Evolutionary conservation across 768 basidiomycete genomes (phyloP), one percentile per base, ranked within the genome.

Genomic region (Trichaptum fuscoviolaceum): DNA sequence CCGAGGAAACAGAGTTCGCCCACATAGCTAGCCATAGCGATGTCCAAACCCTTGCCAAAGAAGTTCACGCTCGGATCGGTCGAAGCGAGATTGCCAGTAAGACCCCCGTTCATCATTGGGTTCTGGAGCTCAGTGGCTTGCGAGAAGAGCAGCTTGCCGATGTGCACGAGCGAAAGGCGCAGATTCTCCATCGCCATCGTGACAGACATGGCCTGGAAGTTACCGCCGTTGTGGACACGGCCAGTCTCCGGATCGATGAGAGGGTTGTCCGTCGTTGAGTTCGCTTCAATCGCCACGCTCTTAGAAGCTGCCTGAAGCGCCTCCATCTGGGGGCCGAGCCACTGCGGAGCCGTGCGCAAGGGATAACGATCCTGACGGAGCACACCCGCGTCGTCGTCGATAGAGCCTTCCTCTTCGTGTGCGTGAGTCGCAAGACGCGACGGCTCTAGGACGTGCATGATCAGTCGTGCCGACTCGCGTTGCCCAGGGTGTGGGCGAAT

Each of bases 231-330:
- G 74, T 93, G 90, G 23, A 93, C 80, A 63, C 77, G 79, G 2
- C 86, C 86, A 6, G 84, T 84, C 70, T 87, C 82, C 57, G 82
- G 82, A 68, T 95, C 90, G 57, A 94, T 80, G 8, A 95, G 83
- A 0, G 93, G 93, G 73, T 95, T 95, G 73, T 95, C 93, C 5
- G 93, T 95, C 20, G 93, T 94, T 30, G 91, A 91, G 74, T 95
- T 95, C 77, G 90, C 87, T 74, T 95, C 93, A 35, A 83, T 81
- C 2, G 86, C 86, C 42, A 95, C 79, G 3, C 86, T 84, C 35
- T 83, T 82, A 64, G 86, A 76, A 1, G 93, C 83, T 12, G 82
- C 78, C 2, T 92, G 78, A 62, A 95, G 81, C 70, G 93, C 92
- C 75, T 93, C 91, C 26, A 94, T 80, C 72, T 93, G 91, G 12